Evolutionary conservation across 2,329 filamentous ascomycete genomes (phyloP).

Genomic region (Venturiaceae sp.): DNA sequence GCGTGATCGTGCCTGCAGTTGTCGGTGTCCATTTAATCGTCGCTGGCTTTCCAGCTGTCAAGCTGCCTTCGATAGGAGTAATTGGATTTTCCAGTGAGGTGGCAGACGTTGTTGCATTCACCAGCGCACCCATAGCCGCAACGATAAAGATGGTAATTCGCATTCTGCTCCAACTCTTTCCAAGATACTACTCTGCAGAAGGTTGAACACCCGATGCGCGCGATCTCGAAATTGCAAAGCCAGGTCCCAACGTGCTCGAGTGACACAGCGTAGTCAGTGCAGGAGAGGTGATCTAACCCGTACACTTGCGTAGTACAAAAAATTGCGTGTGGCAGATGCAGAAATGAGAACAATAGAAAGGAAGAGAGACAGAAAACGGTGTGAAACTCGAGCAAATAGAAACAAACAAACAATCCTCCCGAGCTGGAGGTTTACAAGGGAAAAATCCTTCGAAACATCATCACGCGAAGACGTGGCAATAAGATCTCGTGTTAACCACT

Average conservation of each 20-base stretch:
- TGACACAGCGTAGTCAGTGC: neutral
- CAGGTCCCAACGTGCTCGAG: neutral
- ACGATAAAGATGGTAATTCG: neutral
- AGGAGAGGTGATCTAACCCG: neutral
- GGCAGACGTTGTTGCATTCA: neutral
- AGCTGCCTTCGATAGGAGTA: neutral
- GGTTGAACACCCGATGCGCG: no score
- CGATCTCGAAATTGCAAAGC: no score
- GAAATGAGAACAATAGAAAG: no score
- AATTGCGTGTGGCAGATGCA: neutral
- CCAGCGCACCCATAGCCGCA: neutral
- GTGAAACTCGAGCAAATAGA: neutral
- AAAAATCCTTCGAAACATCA: no score
- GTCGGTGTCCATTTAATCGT: slow-evolving; percentile 40
- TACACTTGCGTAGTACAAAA: neutral
- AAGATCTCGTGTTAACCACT: neutral
- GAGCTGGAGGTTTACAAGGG: neutral
- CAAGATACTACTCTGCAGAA: no score
- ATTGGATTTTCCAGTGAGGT: neutral
- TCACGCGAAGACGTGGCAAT: no score
- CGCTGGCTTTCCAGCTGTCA: slow-evolving; percentile 35
- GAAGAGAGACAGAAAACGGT: no score
- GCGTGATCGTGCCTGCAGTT: slow-evolving; percentile 39
- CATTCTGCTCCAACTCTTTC: neutral
- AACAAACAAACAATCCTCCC: neutral